Conservation (phyloP, 306 rosid genomes). For the Argentina anserina region DNA sequence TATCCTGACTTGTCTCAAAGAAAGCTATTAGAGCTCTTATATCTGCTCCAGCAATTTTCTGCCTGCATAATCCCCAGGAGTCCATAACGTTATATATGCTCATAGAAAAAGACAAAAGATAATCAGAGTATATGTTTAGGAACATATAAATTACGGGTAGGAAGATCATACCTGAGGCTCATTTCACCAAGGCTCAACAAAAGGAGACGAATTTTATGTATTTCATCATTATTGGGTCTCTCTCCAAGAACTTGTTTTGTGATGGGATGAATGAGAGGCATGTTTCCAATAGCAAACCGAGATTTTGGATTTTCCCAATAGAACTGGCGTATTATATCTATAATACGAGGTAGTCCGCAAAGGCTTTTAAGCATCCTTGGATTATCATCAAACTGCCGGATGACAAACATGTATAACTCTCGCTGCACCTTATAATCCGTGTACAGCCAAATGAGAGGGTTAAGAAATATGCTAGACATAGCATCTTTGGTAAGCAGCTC, state of each 20-base stretch:
- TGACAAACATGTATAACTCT: conserved; percentile 92
- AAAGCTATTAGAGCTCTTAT: conserved; percentile 81
- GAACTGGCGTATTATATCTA: conserved; percentile 72
- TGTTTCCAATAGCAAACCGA: conserved; percentile 48
- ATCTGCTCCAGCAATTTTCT: conserved; percentile 70
- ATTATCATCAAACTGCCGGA: conserved; percentile 87
- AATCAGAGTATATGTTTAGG: background rate
- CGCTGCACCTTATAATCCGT: conserved; percentile 83
- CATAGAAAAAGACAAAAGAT: conserved; percentile 17
- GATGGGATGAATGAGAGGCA: conserved; percentile 46
- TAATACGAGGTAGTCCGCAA: conserved; percentile 81
- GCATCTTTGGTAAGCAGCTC: conserved; percentile 85
- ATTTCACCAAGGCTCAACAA: conserved; percentile 95
- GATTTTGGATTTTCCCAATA: conserved; percentile 67
- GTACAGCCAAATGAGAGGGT: conserved; percentile 81
- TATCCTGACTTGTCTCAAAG: conserved; percentile 83
- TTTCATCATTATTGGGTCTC: conserved; percentile 75
- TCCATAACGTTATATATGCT: conserved; percentile 7
- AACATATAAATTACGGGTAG: background rate
- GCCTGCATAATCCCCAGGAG: conserved; percentile 53
- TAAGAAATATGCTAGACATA: conserved; percentile 77
- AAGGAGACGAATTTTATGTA: conserved; percentile 89
- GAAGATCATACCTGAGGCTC: conserved; percentile 74
- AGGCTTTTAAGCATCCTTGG: conserved; percentile 77
- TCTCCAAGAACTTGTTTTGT: conserved; percentile 44